Base-by-base conservation (phyloP, 768 basidiomycete genomes). In the Grammothele lineata region DNA sequence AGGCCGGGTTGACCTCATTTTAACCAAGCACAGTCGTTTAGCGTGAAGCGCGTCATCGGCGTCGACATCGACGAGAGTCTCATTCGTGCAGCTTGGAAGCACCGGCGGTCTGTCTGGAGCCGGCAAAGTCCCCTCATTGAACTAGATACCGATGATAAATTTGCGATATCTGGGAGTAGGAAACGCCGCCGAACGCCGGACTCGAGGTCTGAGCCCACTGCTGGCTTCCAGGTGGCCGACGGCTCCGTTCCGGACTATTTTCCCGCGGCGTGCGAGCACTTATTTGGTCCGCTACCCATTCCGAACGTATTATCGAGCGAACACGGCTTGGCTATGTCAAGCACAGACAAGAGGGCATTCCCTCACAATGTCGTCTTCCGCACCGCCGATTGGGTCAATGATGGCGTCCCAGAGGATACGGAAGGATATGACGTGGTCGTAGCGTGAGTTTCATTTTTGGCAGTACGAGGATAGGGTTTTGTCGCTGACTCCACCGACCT, bases 11-110 rank as follows among this genome's bases (percentile, higher is more conserved):
- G 14, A 37, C 38, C 15, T 40, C n/a, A 26, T 26, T 15, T 34
- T 12, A 50, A 44, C 45, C 19, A 50, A 89, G 89, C 85, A 22
- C 90, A 88, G 59, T 63, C 66, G 1, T 73, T 73, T 63, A 77
- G 76, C 2, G 84, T 88, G 5, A 61, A 58, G n/a, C 75, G 74
- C 50, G 85, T 92, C 8, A 68, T 85, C 12, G 92, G 91, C 1
- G 88, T 95, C 0, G 92, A 95, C 61, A 87, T 95, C 37, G 92
- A 93, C 60, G 75, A 81, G 32, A 72, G 73, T 8, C 73, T 94
- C 39, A 71, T 92, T n/a, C 73, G 81, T 25, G 74, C 70, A 3
- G 92, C 92, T 6, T 90, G 88, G 87, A 76, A 80, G 46, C 73
- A 83, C 40, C 68, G 87, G 43, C 74, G 83, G 40, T 69, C 75